A percentile compares a stretch with the other conserved stretches of the same genome.
Conservation (phyloP, 2,329 filamentous ascomycete genomes). For the Waltergamsia citrina region DNA sequence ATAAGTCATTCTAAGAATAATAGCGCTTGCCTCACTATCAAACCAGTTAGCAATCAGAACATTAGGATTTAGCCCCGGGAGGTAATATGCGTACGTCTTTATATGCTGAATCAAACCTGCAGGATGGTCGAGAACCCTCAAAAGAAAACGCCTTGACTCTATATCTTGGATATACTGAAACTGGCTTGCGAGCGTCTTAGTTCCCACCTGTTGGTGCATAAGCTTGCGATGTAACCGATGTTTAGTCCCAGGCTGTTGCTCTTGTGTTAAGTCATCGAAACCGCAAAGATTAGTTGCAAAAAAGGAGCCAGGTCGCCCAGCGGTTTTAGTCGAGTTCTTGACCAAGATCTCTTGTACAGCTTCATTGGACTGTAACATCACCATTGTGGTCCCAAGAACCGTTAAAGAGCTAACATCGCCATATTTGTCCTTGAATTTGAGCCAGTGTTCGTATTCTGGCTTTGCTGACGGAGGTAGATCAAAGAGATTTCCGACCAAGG, state of each 20-base stretch:
- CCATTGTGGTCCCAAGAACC: slow-evolving; percentile 19
- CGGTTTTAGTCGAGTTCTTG: slow-evolving; percentile 11
- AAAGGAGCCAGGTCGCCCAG: slow-evolving; percentile 4
- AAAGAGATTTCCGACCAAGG: slow-evolving; percentile 33
- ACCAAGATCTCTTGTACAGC: slow-evolving; percentile 23
- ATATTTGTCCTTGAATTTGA: slow-evolving; percentile 21
- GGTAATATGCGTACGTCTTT: slow-evolving; percentile 9
- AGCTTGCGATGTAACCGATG: slow-evolving; percentile 14
- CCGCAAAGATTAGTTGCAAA: slow-evolving; percentile 14
- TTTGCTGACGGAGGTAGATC: slow-evolving; percentile 26
- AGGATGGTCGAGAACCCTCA: slow-evolving; percentile 6
- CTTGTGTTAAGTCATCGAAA: no score
- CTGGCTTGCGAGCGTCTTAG: slow-evolving; percentile 10
- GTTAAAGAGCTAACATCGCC: slow-evolving; percentile 15
- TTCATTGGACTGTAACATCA: slow-evolving; percentile 28
- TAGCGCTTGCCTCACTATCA: slow-evolving; percentile 3
- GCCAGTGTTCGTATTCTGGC: slow-evolving; percentile 22
- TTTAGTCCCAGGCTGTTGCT: slow-evolving; percentile 3
- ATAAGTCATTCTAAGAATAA: slow-evolving; percentile 9
- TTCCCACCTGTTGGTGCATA: slow-evolving; percentile 17
- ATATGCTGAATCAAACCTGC: slow-evolving; percentile 6
- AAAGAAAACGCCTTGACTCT: slow-evolving; percentile 6
- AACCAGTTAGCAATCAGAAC: no score
- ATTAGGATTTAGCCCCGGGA: not conserved
- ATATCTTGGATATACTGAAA: slow-evolving; percentile 6